Base-by-base conservation (phyloP, 495 filamentous ascomycete species). In the Lophiotrema nucula region DNA sequence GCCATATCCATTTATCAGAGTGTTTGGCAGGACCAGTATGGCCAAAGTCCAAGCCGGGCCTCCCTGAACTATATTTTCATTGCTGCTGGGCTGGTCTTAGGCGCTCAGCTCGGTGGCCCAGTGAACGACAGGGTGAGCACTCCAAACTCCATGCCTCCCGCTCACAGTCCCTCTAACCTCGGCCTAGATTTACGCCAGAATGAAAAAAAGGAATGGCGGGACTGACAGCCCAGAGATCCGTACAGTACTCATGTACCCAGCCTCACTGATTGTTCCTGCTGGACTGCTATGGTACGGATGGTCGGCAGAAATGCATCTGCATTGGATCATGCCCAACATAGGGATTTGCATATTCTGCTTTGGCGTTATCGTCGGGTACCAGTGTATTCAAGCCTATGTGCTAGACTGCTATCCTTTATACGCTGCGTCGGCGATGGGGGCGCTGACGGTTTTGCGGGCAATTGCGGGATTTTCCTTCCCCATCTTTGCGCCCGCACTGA, bases 1-100 rank as follows among this genome's bases (percentile, higher is more conserved):
- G 62, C 71, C 21, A 65, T 69, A 47, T 70, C 55, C 31, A 72
- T 69, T 15, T 70, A 71, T 51, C 65, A 68, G 10, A 60, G 56
- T 52, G 48, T 72, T 10, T 72, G 80, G 77, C 80, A 74, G 6
- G 45, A 61, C 0, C 75, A 76, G 27, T 73, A 71, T 51, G 16
- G 49, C 28, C 50, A 72, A 37, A 61, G 47, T 25, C 39, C 47
- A 6, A 72, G 8, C 8, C 8, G 70, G 13, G 67, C 58, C 41
- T 66, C 69, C 10, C 55, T 77, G 8, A 69, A 79, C 42, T 77
- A 76, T 56, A 66, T 78, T 23, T 69, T 71, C 0, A 47, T 74
- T 1, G 72, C 65, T 2, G 28, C 74, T 0, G 74, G 75, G 1
- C 71, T 66, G 58, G 55, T 70, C 44, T 13, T 70, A 18, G 74